Percentiles rank a stretch among this genome's conserved stretches.
Conservation (phyloP, 129 eudicot genomes). For the Logfia minima region DNA sequence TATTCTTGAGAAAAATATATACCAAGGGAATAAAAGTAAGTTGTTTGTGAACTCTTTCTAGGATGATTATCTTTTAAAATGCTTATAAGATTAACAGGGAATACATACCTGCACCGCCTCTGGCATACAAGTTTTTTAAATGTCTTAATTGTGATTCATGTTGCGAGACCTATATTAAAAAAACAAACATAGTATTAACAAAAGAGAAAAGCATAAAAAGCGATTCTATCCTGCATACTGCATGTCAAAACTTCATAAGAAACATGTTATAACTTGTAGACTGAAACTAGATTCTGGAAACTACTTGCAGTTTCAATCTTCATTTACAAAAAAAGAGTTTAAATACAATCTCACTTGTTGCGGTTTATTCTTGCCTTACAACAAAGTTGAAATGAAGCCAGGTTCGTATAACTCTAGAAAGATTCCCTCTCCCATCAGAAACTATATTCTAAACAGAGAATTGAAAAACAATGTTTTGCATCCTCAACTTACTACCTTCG, state of each 20-base stretch:
- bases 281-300: no score
- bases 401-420: no score
- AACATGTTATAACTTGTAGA: background rate
- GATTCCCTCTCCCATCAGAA: no score
- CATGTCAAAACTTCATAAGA: background rate
- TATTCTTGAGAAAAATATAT: background rate
- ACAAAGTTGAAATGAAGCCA: background rate
- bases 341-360: background rate
- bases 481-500: background rate
- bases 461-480: background rate
- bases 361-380: background rate
- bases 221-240: background rate
- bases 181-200: conserved; percentile 22
- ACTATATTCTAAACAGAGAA: no score
- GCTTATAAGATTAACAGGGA: background rate
- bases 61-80: background rate
- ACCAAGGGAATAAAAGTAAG: background rate
- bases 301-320: no score
- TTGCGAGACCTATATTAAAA: conserved; percentile 26
- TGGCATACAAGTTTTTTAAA: conserved; percentile 22
- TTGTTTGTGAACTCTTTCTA: background rate
- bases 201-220: background rate
- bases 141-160: conserved; percentile 27
- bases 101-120: conserved; percentile 32
- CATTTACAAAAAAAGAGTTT: background rate